Evolutionary conservation across 1,139 yeast genomes (phyloP).

Genomic region (Kodamaea plutei): DNA sequence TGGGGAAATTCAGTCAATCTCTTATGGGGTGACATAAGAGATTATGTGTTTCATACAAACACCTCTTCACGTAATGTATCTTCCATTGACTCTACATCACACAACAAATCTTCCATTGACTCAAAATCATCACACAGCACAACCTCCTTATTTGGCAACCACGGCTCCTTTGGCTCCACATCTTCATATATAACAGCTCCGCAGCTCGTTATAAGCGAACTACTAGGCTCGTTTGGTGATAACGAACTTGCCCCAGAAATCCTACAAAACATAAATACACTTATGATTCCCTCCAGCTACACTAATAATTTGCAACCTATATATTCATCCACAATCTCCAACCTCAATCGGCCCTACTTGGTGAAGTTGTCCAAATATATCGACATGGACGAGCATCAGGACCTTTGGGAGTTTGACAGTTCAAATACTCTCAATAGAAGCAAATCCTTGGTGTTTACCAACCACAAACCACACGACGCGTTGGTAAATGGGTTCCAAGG

Average conservation of each 20-base stretch:
- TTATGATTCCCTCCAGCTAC: constrained; percentile 64
- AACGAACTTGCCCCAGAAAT: constrained; percentile 89
- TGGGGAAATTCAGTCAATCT: constrained; percentile 51
- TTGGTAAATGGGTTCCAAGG: constrained; percentile 71
- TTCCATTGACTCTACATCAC: too few species aligned
- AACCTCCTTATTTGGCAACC: too few species aligned
- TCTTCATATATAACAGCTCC: constrained; percentile 16
- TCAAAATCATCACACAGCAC: too few species aligned
- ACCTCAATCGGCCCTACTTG: constrained; percentile 52
- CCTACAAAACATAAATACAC: constrained; percentile 22
- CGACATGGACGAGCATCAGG: constrained; percentile 33
- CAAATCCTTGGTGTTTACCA: constrained; percentile 9
- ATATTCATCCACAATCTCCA: constrained; percentile 43
- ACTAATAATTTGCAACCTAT: constrained; percentile 64
- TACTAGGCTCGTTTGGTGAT: constrained; percentile 88
- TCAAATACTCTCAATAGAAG: not conserved
- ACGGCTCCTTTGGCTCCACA: too few species aligned
- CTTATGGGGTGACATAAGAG: constrained; percentile 52
- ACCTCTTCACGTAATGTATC: not conserved
- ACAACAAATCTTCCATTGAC: not conserved
- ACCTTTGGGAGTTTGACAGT: constrained; percentile 47
- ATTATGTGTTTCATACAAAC: too few species aligned
- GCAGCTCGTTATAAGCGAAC: constrained; percentile 70
- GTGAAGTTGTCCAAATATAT: constrained; percentile 52
- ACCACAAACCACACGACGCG: constrained; percentile 12